Base-by-base conservation (phyloP, 2,329 filamentous ascomycete genomes). In the Pseudodiploospora longispora region DNA sequence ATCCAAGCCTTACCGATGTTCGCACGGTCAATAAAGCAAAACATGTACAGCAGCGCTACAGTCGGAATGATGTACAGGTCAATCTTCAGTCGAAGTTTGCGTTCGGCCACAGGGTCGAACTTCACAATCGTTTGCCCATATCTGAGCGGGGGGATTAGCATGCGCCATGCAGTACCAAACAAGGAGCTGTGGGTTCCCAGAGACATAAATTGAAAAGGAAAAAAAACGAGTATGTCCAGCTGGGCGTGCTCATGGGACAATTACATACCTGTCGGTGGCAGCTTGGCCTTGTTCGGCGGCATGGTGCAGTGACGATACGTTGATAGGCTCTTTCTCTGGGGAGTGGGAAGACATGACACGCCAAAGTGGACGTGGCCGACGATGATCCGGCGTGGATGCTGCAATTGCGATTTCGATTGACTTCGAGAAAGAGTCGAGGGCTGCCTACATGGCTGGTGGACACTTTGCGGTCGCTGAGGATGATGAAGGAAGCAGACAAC, bases 1-100 rank as follows among this genome's bases (percentile, higher is more conserved):
- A 9, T 6, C 7, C 10, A 12, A 37, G 6, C 50, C 66, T 55
- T 56, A 81, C 82, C 83, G 33, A 87, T 82, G 49, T 86, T 87
- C 27, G 82, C 80, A n/a, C 83, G 72, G 53, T 86, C 83, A 50
- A 86, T 85, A 61, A 85, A 86, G 63, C 82, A 85, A 55, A 86
- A 85, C 0, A 86, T 70, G 53, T 86, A 87, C 4, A 87, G 64
- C 0, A 85, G 46, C 0, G 81, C 65, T 0, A 85, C 80, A 0
- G 78, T 83, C 0, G 83, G 83, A 0, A 86, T 68, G 37, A 85
- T 75, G 52, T 69, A 75, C 5, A 83, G 52, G 53, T 87, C 83
- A 39, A 86, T 79, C 59, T 86, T 86, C 54, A 65, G 62, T 6
- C 80, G 68, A 27, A 86, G 66, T 41, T 67, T 72, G 6, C 69